Conservation (phyloP, 1,139 yeast species). For the Kurtzmaniella natalensis region DNA sequence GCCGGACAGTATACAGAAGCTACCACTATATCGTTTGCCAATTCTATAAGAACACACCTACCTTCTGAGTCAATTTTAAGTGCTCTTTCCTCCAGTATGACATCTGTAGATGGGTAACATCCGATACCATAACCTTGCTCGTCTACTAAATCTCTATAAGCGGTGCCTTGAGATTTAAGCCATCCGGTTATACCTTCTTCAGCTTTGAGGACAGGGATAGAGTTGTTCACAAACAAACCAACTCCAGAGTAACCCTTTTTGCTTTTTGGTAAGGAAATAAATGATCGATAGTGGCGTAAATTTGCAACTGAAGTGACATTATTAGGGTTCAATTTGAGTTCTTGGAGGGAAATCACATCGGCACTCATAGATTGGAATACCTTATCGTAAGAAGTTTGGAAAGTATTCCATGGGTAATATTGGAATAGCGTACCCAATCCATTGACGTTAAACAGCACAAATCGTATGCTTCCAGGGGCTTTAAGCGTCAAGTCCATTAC, state of each 20-base stretch:
- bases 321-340: constrained; percentile 61
- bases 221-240: constrained; percentile 57
- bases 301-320: constrained; percentile 48
- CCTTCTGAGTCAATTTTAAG: constrained; percentile 75
- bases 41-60: constrained; percentile 69
- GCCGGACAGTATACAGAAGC: constrained; percentile 92
- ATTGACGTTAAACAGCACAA: constrained; percentile 78
- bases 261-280: constrained; percentile 59
- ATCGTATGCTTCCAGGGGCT: constrained; percentile 24
- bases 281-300: constrained; percentile 56
- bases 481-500: constrained; percentile 1
- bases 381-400: constrained; percentile 38
- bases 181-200: constrained; percentile 91
- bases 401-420: constrained; percentile 76
- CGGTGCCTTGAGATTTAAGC: constrained; percentile 21
- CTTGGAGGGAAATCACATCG: constrained; percentile 82
- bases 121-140: constrained; percentile 46
- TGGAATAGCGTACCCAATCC: constrained; percentile 77
- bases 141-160: constrained; percentile 19
- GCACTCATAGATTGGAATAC: constrained; percentile 58
- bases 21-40: constrained; percentile 58
- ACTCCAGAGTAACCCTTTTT: constrained; percentile 92
- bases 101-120: constrained; percentile 52
- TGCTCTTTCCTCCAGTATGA: constrained; percentile 31
- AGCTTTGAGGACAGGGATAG: constrained; percentile 57